phyloP scores from a whole-genome alignment of 2,329 filamentous ascomycete species.

The Pseudogymnoascus sp. region DNA sequence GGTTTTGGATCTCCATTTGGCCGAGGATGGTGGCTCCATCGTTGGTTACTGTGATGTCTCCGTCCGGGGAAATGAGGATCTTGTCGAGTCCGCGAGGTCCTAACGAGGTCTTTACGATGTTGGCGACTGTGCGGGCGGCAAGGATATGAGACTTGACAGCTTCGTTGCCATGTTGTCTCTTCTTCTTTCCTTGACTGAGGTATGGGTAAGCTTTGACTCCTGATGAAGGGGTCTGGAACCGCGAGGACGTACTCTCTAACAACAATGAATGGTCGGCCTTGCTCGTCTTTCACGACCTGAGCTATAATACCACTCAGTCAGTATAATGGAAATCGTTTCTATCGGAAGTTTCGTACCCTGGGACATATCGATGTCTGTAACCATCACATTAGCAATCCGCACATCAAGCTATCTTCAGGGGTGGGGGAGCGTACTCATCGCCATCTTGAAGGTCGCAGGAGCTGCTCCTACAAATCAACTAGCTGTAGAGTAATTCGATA shows the following conservation, averaged over 20 bases:
- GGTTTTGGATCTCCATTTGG: conserved; percentile 98
- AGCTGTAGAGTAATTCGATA: conserved; percentile 6
- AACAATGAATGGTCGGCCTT: conserved; percentile 94
- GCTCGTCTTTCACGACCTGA: conserved; percentile 87
- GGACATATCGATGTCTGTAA: conserved; percentile 69
- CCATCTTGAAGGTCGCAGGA: conserved; percentile 38
- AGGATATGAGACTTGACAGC: conserved; percentile 98
- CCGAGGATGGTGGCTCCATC: conserved; percentile 95
- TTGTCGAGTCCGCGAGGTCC: conserved; percentile 96
- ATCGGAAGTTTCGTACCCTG: conserved; percentile 52
- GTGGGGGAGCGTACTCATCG: conserved; percentile 43
- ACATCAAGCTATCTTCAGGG: conserved; percentile 19
- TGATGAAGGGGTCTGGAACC: conserved; percentile 17
- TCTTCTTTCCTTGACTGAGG: conserved; percentile 87
- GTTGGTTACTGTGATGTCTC: conserved; percentile 98
- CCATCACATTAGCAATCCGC: conserved; percentile 10
- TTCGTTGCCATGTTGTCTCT: conserved; percentile 91
- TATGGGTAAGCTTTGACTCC: conserved; percentile 16
- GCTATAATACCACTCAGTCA: conserved; percentile 34
- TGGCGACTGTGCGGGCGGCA: conserved; percentile 89
- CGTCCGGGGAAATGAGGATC: conserved; percentile 96
- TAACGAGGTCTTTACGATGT: conserved; percentile 94
- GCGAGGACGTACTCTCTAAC: conserved; percentile 74
- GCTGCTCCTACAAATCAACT: conserved; percentile 5
- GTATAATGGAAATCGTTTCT: not conserved